Percentiles rank a stretch among this genome's conserved stretches.
Evolutionary conservation across 2,329 filamentous ascomycete genomes (phyloP).

Genomic region (Ophiostoma sp.): DNA sequence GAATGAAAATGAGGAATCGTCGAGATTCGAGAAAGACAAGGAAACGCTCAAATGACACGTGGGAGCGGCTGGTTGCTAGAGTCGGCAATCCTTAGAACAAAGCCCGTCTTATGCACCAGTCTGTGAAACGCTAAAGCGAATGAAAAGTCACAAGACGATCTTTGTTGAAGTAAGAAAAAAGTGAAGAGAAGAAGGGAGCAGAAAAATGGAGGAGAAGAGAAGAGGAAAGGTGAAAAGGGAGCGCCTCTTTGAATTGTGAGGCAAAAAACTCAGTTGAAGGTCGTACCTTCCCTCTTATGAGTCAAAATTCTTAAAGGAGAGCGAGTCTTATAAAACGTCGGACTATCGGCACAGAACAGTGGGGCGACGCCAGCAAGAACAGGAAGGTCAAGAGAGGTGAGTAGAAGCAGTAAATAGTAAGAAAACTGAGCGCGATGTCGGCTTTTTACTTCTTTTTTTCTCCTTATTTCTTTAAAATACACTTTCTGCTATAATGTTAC

Average conservation of each 20-base stretch:
- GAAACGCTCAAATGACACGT: background rate
- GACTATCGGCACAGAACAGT: constrained; percentile 4
- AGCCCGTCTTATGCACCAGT: background rate
- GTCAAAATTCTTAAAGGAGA: background rate
- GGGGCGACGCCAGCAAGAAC: background rate
- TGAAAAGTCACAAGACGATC: background rate
- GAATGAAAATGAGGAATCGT: background rate
- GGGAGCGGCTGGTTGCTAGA: background rate
- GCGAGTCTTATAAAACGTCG: background rate
- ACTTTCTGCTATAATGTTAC: background rate
- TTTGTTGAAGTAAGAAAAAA: background rate
- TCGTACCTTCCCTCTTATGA: constrained; percentile 7
- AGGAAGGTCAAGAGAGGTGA: background rate
- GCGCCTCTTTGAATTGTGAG: background rate
- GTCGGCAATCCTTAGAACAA: background rate
- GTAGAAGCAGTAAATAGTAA: background rate
- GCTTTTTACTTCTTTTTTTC: too few species aligned
- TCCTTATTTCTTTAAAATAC: background rate
- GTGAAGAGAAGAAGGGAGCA: background rate
- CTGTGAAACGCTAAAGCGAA: background rate
- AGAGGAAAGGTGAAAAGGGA: too few species aligned
- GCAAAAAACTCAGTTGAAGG: constrained; percentile 8
- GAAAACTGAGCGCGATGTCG: background rate
- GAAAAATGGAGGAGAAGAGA: background rate
- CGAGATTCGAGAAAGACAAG: background rate